A percentile compares a stretch with the other conserved stretches of the same genome.
These are phyloP conservation scores for Phytopythium cucurbitacearum DNA, from an alignment of 352 stramenopile species.

Conservation along the genomic window DNA sequence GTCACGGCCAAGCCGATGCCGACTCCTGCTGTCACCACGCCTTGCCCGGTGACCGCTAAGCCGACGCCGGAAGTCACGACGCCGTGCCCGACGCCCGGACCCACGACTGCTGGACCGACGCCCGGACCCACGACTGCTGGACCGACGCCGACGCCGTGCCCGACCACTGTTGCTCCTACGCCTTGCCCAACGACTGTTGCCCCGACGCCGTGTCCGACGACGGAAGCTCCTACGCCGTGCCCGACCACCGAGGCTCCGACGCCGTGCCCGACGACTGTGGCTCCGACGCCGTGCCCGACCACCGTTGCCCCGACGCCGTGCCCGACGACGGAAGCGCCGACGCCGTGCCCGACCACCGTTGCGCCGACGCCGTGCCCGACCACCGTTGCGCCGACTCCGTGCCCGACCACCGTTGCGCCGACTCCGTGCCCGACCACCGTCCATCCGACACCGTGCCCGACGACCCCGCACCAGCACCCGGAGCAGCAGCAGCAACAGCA, in stretches of 20 bases:
- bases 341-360: slow-evolving; percentile 3
- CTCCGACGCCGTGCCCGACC: slow-evolving; percentile 10
- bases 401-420: background rate
- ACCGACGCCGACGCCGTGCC: slow-evolving; percentile 8
- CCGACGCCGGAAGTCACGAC: slow-evolving; percentile 9
- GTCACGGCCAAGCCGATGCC: slow-evolving; percentile 5
- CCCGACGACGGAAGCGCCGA: slow-evolving; percentile 4
- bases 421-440: slow-evolving; percentile 5
- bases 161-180: slow-evolving; percentile 5
- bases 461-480: slow-evolving; percentile 9
- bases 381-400: background rate
- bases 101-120: slow-evolving; percentile 6
- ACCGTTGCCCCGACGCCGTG: slow-evolving; percentile 2
- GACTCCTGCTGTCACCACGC: slow-evolving; percentile 15
- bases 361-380: slow-evolving; percentile 6
- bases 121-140: slow-evolving; percentile 5
- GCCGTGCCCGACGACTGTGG: background rate
- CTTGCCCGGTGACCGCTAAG: slow-evolving; percentile 15
- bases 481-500: slow-evolving; percentile 2
- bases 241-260: slow-evolving; percentile 2
- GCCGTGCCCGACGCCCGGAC: slow-evolving; percentile 3
- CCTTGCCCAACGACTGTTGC: background rate
- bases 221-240: slow-evolving; percentile 11
- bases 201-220: background rate
- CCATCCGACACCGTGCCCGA: background rate